Base-by-base conservation (phyloP, 225 moss, liverwort and hornwort genomes). In the Thuidium tamariscinum region DNA sequence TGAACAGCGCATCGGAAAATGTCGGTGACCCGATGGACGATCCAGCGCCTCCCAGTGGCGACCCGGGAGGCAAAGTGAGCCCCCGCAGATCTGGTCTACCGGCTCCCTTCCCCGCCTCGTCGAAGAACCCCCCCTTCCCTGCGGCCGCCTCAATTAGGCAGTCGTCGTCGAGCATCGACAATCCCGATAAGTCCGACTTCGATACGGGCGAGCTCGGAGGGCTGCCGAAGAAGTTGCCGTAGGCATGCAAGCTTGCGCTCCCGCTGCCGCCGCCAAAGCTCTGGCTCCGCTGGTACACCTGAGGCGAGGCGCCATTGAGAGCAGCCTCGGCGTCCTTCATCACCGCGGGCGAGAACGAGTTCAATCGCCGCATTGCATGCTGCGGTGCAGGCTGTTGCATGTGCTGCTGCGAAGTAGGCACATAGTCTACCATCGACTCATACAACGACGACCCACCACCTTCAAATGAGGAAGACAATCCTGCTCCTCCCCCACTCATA, bases 1-100 rank as follows among this genome's bases (percentile, higher is more conserved):
- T 92, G 39, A 96, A 90, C 23, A 95, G 89, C 6, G 98, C 90
- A 74, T 94, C 95, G 27, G 93, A 86, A 21, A 96, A 92, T 64
- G 97, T 99, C 14, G 98, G 98, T 7, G 96, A 95, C 20, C 96
- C 95, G 64, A 95, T 91, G 5, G 93, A 82, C 15, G 95, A 87
- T 19, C 94, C 94, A 63, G 85, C 91, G 9, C 89, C 88, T 27
- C 84, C 83, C 63, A 93, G 66, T 5, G 86, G 91, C 71, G 88
- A 92, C 85, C 94, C 92, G 5, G 88, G 90, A 51, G 88, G 85
- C 63, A 91, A 85, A 67, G 82, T 94, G 39, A 90, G 93, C 66
- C 83, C 90, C 48, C 83, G 92, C 59, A 86, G 79, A 84, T 85
- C 92, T 25, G 88, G 93, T 81, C 89, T 84, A 10, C 87, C 94